Evolutionary conservation across 2,329 filamentous ascomycete genomes (phyloP).

Genomic region (Neonectria hederae): DNA sequence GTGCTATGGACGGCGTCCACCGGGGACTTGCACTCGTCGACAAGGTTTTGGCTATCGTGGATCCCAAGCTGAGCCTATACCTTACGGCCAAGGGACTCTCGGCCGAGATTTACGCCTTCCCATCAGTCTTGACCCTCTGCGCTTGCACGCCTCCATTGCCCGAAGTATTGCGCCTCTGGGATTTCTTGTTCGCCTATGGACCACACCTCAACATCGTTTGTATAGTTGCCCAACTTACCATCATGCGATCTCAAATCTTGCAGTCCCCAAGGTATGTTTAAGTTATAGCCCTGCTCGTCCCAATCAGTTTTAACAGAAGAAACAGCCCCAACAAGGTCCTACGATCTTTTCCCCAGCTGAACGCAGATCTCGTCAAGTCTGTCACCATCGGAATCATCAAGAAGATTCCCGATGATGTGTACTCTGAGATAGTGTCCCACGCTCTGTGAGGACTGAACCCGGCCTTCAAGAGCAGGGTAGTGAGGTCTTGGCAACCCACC

Average conservation of each 20-base stretch:
- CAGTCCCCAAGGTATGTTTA: slow-evolving; percentile 77
- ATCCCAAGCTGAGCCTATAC: slow-evolving; percentile 85
- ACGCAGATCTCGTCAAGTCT: slow-evolving; percentile 84
- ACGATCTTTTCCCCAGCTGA: slow-evolving; percentile 84
- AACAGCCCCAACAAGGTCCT: slow-evolving; percentile 90
- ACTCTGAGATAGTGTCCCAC: slow-evolving; percentile 88
- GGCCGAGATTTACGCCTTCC: slow-evolving; percentile 96
- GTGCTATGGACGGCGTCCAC: slow-evolving; percentile 97
- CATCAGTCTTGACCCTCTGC: slow-evolving; percentile 91
- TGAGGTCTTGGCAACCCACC: not conserved
- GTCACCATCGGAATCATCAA: slow-evolving; percentile 87
- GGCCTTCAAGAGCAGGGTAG: not conserved
- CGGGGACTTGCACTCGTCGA: slow-evolving; percentile 91
- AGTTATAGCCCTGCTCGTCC: slow-evolving; percentile 1
- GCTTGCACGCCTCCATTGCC: slow-evolving; percentile 95
- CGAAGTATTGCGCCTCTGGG: slow-evolving; percentile 93
- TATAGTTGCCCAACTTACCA: slow-evolving; percentile 92
- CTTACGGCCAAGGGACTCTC: slow-evolving; percentile 87
- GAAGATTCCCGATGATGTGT: slow-evolving; percentile 90
- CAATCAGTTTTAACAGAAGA: slow-evolving; percentile 35
- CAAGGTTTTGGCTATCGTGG: slow-evolving; percentile 89
- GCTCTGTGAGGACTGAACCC: slow-evolving; percentile 65
- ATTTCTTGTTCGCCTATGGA: slow-evolving; percentile 96
- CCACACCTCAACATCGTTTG: slow-evolving; percentile 95
- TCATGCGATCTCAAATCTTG: slow-evolving; percentile 86